Conservation (phyloP, 169 alveolate species). For the Plasmodium gonderi region DNA sequence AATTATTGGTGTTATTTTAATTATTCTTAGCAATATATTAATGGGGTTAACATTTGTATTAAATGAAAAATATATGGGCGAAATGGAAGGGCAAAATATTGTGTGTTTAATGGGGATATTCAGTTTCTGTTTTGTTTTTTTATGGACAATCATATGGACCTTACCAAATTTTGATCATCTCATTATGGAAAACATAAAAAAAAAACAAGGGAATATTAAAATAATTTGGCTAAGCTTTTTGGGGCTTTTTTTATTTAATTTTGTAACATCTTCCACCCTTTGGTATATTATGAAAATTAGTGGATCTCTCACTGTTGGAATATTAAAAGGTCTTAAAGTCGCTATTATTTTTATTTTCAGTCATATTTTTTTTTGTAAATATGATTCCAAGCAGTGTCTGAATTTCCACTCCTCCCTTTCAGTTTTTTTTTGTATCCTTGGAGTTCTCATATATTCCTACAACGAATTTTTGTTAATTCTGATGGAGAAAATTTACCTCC, state of each 20-base stretch:
- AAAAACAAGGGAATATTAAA: constrained; percentile 74
- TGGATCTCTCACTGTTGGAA: constrained; percentile 79
- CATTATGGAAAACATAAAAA: constrained; percentile 64
- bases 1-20: constrained; percentile 75
- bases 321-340: constrained; percentile 78
- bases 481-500: neutral
- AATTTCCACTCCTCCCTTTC: constrained; percentile 76
- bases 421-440: constrained; percentile 59
- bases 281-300: constrained; percentile 78
- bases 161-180: constrained; percentile 76
- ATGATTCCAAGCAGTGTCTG: constrained; percentile 80
- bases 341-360: constrained; percentile 76
- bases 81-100: constrained; percentile 81
- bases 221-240: constrained; percentile 59
- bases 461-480: constrained; percentile 13
- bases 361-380: constrained; percentile 80
- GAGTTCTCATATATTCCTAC: constrained; percentile 54
- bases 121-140: constrained; percentile 50
- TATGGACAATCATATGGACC: constrained; percentile 81
- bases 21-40: constrained; percentile 64
- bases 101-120: constrained; percentile 83
- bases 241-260: constrained; percentile 71
- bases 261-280: constrained; percentile 77
- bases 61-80: constrained; percentile 79
- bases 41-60: constrained; percentile 80